phyloP scores from a whole-genome alignment of 2,329 filamentous ascomycete species.

The Gnomoniopsis smithogilvyi region DNA sequence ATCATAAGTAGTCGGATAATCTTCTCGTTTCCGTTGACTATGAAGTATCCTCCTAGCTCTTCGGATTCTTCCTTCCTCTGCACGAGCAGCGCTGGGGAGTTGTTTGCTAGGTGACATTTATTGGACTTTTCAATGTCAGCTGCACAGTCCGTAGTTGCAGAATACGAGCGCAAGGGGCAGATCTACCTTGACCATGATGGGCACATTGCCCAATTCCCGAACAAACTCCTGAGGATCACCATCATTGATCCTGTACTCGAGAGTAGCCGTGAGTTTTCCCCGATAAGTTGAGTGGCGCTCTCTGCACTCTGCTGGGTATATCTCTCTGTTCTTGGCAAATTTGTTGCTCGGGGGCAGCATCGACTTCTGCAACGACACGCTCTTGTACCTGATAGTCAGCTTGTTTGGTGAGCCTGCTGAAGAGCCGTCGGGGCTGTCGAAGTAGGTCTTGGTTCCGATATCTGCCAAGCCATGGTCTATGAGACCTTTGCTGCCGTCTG shows the following conservation, averaged over 20 bases:
- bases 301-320: slow-evolving; percentile 88
- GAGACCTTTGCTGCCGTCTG: slow-evolving; percentile 55
- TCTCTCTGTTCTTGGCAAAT: slow-evolving; percentile 76
- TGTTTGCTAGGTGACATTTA: slow-evolving; percentile 83
- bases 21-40: slow-evolving; percentile 97
- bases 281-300: slow-evolving; percentile 91
- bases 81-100: slow-evolving; percentile 79
- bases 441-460: slow-evolving; percentile 83
- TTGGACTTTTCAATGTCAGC: slow-evolving; percentile 60
- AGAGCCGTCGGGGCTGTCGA: slow-evolving; percentile 73
- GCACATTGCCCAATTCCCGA: slow-evolving; percentile 82
- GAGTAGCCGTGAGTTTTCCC: slow-evolving; percentile 76
- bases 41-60: slow-evolving; percentile 93
- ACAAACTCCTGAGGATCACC: slow-evolving; percentile 79
- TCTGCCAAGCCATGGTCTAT: slow-evolving; percentile 76
- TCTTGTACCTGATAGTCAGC: slow-evolving; percentile 73
- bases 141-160: slow-evolving; percentile 20
- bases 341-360: slow-evolving; percentile 80
- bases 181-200: slow-evolving; percentile 85
- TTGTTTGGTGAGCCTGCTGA: slow-evolving; percentile 64
- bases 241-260: slow-evolving; percentile 86
- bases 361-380: slow-evolving; percentile 80
- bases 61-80: slow-evolving; percentile 91
- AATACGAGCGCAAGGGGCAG: slow-evolving; percentile 16
- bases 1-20: slow-evolving; percentile 90